phyloP scores from a whole-genome alignment of 1,139 yeast genomes.

The Blastobotrys indianensis region DNA sequence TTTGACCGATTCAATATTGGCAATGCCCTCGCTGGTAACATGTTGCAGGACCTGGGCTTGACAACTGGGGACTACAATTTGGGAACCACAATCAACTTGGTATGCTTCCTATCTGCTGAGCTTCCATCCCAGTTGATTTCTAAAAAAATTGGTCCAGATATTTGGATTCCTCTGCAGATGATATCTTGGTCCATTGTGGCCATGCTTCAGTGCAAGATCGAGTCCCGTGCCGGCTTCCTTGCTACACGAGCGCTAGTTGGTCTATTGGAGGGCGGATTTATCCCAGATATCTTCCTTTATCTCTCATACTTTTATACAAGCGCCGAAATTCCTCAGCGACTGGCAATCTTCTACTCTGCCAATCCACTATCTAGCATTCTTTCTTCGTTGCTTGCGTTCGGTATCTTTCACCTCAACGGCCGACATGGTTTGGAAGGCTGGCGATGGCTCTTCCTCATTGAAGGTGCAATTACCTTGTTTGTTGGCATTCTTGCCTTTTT shows the following conservation, averaged over 20 bases:
- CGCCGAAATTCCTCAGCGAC: conserved; percentile 43
- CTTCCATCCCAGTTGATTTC: conserved; percentile 51
- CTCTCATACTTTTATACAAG: conserved; percentile 49
- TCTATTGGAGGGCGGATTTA: conserved; percentile 49
- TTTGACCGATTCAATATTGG: conserved; percentile 47
- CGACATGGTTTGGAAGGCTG: conserved; percentile 40
- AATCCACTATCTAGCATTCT: conserved; percentile 25
- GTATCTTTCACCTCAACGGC: conserved; percentile 41
- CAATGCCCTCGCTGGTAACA: conserved; percentile 47
- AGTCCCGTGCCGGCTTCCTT: conserved; percentile 36
- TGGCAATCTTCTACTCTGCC: conserved; percentile 40
- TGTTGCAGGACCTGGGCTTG: conserved; percentile 41
- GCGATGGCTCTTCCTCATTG: conserved; percentile 55
- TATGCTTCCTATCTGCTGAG: conserved; percentile 44
- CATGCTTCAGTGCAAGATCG: conserved; percentile 40
- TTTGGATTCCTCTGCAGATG: conserved; percentile 50
- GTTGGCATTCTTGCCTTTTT: conserved; percentile 47
- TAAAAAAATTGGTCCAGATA: conserved; percentile 48
- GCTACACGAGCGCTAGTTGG: conserved; percentile 45
- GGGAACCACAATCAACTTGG: conserved; percentile 43
- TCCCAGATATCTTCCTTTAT: conserved; percentile 48
- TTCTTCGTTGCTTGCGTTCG: conserved; percentile 41
- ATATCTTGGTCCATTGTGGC: conserved; percentile 47
- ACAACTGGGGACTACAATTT: conserved; percentile 46
- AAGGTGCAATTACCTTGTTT: conserved; percentile 45